phyloP scores from a whole-genome alignment of 768 basidiomycete species.

The Gyrodon lividus region DNA sequence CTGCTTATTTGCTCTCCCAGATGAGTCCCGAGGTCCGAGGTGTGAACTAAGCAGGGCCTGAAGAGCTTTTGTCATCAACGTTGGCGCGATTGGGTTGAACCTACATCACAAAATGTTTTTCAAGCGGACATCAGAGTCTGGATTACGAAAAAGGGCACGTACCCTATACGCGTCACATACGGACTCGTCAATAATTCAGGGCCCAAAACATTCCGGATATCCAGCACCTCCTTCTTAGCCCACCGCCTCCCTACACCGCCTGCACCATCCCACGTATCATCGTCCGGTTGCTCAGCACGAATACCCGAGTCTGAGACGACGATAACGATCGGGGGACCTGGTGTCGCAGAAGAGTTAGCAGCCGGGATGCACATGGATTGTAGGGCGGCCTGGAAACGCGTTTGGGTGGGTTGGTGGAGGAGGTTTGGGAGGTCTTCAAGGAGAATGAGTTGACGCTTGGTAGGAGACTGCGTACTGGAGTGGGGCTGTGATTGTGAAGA shows the following conservation, averaged over 20 bases:
- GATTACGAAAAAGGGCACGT: constrained; percentile 23
- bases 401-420: constrained; percentile 65
- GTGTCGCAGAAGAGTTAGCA: constrained; percentile 16
- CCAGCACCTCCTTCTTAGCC: constrained; percentile 54
- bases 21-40: constrained; percentile 35
- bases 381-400: constrained; percentile 71
- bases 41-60: constrained; percentile 53
- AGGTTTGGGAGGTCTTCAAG: constrained; percentile 93
- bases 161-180: constrained; percentile 82
- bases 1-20: constrained; percentile 20
- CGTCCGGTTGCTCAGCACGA: constrained; percentile 59
- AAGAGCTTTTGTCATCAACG: constrained; percentile 78
- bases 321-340: constrained; percentile 66
- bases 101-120: constrained; percentile 38
- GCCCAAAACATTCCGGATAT: constrained; percentile 70
- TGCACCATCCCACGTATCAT: constrained; percentile 48
- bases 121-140: background rate
- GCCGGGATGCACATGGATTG: constrained; percentile 46
- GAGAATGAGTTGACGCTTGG: constrained; percentile 63
- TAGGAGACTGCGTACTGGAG: constrained; percentile 1
- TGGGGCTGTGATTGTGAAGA: constrained; percentile 2
- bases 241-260: constrained; percentile 39
- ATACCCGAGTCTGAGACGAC: constrained; percentile 82
- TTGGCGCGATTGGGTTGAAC: constrained; percentile 90
- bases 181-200: constrained; percentile 66